These are phyloP conservation scores for Eucalyptus shirleyi DNA, from an alignment of 345 rosid species.

Conservation along the genomic window DNA sequence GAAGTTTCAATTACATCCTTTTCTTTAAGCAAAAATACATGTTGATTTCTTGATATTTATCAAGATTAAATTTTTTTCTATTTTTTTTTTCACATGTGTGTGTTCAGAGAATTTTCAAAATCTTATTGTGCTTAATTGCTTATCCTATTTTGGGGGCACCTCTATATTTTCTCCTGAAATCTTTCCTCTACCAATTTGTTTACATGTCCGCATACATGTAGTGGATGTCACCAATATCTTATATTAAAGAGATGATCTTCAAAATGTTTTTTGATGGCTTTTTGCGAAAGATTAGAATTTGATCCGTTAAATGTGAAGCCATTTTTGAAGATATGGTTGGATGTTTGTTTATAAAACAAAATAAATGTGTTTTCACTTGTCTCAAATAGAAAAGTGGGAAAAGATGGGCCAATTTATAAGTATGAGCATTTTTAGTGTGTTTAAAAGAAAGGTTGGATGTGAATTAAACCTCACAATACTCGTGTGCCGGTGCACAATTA, in stretches of 20 bases:
- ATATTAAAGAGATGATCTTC: not conserved
- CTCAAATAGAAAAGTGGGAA: too few species aligned
- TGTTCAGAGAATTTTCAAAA: not conserved
- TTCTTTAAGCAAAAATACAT: too few species aligned
- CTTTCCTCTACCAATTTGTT: not conserved
- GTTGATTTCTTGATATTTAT: not conserved
- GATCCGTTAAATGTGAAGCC: not conserved
- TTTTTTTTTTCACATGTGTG: not conserved
- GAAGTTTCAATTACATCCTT: not conserved
- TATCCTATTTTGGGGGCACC: not conserved
- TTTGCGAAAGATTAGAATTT: not conserved
- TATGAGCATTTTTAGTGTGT: too few species aligned
- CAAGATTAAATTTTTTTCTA: not conserved
- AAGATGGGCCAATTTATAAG: too few species aligned
- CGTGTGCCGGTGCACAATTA: rapidly evolving
- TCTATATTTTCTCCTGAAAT: not conserved
- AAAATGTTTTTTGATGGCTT: not conserved
- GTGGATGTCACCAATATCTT: not conserved
- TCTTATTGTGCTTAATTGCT: not conserved
- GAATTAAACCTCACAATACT: too few species aligned
- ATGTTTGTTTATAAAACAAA: too few species aligned
- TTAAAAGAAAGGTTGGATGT: too few species aligned
- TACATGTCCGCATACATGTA: not conserved
- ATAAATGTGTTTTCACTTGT: rapidly evolving
- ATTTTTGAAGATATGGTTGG: not conserved